Conservation (phyloP, 176 grass and related monocot genomes). For the Leersia perrieri region DNA sequence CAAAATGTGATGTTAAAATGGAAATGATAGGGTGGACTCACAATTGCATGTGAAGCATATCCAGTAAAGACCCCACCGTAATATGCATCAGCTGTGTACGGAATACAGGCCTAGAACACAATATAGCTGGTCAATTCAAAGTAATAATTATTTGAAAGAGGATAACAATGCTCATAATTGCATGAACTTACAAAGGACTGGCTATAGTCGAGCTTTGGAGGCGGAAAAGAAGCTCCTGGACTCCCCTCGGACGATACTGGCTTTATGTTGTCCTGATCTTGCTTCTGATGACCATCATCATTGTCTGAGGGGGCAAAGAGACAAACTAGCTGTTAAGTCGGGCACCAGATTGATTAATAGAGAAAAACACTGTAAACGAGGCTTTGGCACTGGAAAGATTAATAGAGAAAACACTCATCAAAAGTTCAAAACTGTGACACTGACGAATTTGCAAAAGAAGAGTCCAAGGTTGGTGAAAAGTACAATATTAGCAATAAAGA, state of each 20-base stretch:
- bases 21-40: slow-evolving; percentile 29
- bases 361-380: neutral
- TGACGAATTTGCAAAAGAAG: slow-evolving; percentile 5
- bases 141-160: slow-evolving; percentile 14
- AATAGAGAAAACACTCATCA: neutral
- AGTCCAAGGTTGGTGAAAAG: neutral
- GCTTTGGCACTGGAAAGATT: slow-evolving; percentile 2
- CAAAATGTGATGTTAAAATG: slow-evolving; percentile 16
- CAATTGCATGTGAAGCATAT: slow-evolving; percentile 44
- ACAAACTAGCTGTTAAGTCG: neutral
- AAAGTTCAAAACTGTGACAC: neutral
- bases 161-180: neutral
- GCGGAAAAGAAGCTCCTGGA: slow-evolving; percentile 36
- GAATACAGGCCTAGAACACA: slow-evolving; percentile 49
- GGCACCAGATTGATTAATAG: neutral
- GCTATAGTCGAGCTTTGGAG: slow-evolving; percentile 38
- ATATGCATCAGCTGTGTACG: slow-evolving; percentile 46
- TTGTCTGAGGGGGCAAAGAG: slow-evolving; percentile 41
- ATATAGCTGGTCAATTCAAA: slow-evolving; percentile 22
- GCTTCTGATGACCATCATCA: slow-evolving; percentile 40
- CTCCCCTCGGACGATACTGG: slow-evolving; percentile 39
- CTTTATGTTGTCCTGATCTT: slow-evolving; percentile 12
- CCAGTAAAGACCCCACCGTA: slow-evolving; percentile 56
- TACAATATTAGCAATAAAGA: neutral
- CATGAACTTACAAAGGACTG: slow-evolving; percentile 63